Conservation (phyloP, 2,329 filamentous ascomycete genomes). For the Talaromyces sp. region DNA sequence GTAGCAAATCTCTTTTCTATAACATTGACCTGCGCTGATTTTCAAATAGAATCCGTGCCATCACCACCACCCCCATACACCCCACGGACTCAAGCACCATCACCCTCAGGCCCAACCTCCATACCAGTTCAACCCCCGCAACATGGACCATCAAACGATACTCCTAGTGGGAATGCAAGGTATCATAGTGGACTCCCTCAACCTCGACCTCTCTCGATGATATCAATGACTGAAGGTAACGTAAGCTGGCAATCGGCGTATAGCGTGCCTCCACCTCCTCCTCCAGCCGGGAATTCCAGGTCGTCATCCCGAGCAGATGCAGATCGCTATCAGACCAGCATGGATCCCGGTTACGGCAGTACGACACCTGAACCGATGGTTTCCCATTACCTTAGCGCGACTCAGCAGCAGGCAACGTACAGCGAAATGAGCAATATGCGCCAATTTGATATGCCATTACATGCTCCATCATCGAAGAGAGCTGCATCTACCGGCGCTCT, state of each 20-base stretch:
- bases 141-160: constrained; percentile 6
- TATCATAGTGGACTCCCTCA: constrained; percentile 11
- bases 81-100: constrained; percentile 29
- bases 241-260: constrained; percentile 29
- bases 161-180: constrained; percentile 14
- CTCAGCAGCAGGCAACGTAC: constrained; percentile 20
- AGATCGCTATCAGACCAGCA: constrained; percentile 25
- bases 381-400: not conserved
- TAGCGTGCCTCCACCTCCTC: constrained; percentile 33
- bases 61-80: constrained; percentile 40
- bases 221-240: constrained; percentile 26
- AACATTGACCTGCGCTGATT: constrained; percentile 12
- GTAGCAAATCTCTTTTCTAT: constrained; percentile 23
- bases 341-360: constrained; percentile 14
- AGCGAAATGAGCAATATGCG: constrained; percentile 16
- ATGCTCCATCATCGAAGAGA: constrained; percentile 41
- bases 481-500: constrained; percentile 46
- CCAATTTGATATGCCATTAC: constrained; percentile 25
- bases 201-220: constrained; percentile 34
- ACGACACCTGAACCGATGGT: constrained; percentile 7
- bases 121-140: constrained; percentile 24
- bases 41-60: constrained; percentile 26
- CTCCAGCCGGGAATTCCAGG: constrained; percentile 29
- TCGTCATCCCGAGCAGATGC: constrained; percentile 33
- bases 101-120: constrained; percentile 17